Evolutionary conservation across 208 protist species (phyloP), one percentile per base, ranked within the genome.

Genomic region (Novymonas esmeraldas): DNA sequence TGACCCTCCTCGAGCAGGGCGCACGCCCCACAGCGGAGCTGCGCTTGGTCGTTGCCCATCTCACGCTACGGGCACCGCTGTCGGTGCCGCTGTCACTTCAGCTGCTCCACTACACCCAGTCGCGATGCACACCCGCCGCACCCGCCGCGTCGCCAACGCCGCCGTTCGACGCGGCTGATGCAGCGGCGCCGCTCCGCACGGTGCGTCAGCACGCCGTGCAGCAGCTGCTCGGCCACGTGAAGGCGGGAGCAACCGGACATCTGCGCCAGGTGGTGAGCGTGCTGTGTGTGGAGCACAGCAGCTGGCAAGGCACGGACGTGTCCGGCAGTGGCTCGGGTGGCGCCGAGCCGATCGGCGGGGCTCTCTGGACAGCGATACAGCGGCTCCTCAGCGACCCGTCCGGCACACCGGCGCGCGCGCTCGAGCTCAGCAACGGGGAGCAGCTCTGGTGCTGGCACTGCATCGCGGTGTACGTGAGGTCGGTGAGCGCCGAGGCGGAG

Each of bases 371-470:
- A n/a, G 60, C 51, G 11, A 18, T 67, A 20, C 22, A 31, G 42
- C n/a, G 13, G 33, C 34, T 67, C 29, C 48, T 74, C 41, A 24
- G 5, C 24, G 39, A 10, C 9, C 22, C 44, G 24, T 26, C 14
- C 3, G 38, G 20, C 34, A 4, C 13, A 11, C 55, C 33, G 6
- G 28, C 52, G 10, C 38, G 50, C n/a, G 14, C 6, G 36, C 38
- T 61, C 14, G 10, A 52, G 24, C 22, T 58, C 14, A 42, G 31
- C 11, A 48, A 20, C 26, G 68, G 68, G 11, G 24, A 49, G 33
- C 59, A 67, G 51, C 60, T 74, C 31, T 74, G 60, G 68, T 28
- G 60, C 4, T 74, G 68, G 68, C 50, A 63, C 38, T 74, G 68
- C 68, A 57, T 67, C 24, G 7, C 59, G 24, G 60, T 34, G 3